Conservation (phyloP, 1,139 yeast species). For the Yamadazyma triangularis region DNA sequence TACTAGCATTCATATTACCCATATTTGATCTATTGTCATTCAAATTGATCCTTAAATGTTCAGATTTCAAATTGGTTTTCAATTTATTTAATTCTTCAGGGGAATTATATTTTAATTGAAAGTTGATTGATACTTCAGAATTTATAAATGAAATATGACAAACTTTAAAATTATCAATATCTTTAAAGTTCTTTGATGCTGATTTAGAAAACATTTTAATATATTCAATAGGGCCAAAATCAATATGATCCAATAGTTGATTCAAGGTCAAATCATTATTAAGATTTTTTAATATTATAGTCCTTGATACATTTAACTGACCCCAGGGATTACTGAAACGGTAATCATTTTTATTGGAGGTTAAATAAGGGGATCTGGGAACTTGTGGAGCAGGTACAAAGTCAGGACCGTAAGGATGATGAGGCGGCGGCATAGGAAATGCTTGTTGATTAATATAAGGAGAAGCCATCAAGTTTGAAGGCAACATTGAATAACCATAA, state of each 20-base stretch:
- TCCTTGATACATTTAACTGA: conserved; percentile 34
- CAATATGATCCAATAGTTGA: conserved; percentile 31
- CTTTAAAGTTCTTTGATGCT: conserved; percentile 22
- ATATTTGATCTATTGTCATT: conserved; percentile 19
- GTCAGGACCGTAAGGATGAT: neutral
- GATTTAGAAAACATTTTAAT: conserved; percentile 32
- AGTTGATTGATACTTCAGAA: conserved; percentile 30
- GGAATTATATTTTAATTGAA: conserved; percentile 33
- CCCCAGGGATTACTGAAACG: conserved; percentile 21
- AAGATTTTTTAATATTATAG: conserved; percentile 32
- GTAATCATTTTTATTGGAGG: conserved; percentile 13
- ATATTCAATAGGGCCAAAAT: conserved; percentile 43
- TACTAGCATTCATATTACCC: conserved; percentile 7
- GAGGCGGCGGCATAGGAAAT: neutral
- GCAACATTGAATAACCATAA: conserved; percentile 1
- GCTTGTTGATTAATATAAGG: conserved; percentile 1
- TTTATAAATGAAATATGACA: conserved; percentile 41
- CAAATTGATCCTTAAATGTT: conserved; percentile 26
- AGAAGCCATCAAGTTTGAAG: conserved; percentile 3
- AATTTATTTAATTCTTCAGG: conserved; percentile 22
- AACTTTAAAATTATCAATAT: conserved; percentile 19
- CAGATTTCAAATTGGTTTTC: conserved; percentile 24
- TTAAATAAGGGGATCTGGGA: conserved; percentile 3
- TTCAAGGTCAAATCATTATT: conserved; percentile 22
- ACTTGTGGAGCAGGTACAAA: neutral